Percentiles rank a stretch among this genome's conserved stretches.
Evolutionary conservation across 768 basidiomycete species (phyloP).

Genomic region (Cantharellus cinnabarinus): DNA sequence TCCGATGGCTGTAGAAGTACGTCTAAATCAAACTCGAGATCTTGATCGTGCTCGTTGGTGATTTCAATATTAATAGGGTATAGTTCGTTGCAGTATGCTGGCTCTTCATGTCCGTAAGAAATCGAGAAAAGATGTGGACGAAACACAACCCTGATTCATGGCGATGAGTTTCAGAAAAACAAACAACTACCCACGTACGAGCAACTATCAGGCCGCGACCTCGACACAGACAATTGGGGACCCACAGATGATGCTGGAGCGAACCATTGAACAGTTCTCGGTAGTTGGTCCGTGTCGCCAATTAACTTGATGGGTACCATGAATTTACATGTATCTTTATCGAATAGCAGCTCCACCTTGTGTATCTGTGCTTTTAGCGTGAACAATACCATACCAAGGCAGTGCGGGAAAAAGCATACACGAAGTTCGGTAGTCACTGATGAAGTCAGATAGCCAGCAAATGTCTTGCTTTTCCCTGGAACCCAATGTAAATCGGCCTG

Average conservation of each 20-base stretch:
- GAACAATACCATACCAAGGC: neutral
- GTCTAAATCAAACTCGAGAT: conserved; percentile 49
- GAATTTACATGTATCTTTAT: conserved; percentile 4
- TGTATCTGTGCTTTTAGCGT: neutral
- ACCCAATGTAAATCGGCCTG: conserved; percentile 5
- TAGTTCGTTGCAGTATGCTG: conserved; percentile 64
- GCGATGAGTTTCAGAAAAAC: neutral
- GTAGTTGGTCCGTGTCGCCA: neutral
- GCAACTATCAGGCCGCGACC: neutral
- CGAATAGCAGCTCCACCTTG: conserved; percentile 1
- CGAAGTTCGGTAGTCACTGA: neutral
- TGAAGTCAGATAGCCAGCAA: conserved; percentile 4
- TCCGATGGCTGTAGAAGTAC: conserved; percentile 66
- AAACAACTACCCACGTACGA: neutral
- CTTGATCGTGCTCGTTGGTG: conserved; percentile 47
- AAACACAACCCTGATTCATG: conserved; percentile 18
- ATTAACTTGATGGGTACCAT: conserved; percentile 1
- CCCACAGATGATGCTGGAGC: neutral
- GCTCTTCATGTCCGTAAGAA: conserved; percentile 34
- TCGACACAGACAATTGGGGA: neutral
- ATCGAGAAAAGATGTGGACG: conserved; percentile 39
- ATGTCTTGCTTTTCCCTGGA: conserved; percentile 1
- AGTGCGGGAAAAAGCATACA: neutral
- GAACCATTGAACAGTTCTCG: neutral
- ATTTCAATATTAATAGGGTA: conserved; percentile 56